Evolutionary conservation across 148 eudicot species (phyloP), one percentile per base, ranked within the genome.

Genomic region (Selenicereus undatus): DNA sequence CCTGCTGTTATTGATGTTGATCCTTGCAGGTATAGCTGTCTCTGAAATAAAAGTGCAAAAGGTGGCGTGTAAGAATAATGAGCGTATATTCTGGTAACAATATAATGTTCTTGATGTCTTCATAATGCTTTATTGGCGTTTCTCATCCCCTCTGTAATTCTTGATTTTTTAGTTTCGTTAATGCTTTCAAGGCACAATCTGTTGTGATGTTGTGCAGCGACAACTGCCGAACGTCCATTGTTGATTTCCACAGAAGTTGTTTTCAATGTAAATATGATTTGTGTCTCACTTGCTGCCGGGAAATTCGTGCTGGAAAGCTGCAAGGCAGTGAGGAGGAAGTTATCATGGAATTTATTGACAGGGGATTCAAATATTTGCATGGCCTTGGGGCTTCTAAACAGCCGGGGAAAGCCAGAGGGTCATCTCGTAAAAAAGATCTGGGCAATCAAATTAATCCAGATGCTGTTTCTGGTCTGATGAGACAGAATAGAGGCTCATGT

Each of bases 241-340:
- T 77, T 80, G 93, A 91, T 79, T 84, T 81, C 58, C 86, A 76
- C 68, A 78, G 95, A 82, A 89, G 86, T 80, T 91, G 95, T 54
- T 81, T 89, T 2, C 36, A 64, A 22, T 86, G 92, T 76, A 39
- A 70, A 48, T 87, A 89, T 81, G 90, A 91, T 76, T 82, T 90
- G 17, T 91, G 95, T 78, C 88, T 90, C 75, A 72, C 52, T 48
- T 91, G 93, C 84, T 91, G 93, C 81, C 82, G 82, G 35, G 93
- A 92, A 85, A 69, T 90, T 21, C 91, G 92, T 51, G 82, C 77
- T 74, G 88, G 91, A 32, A 39, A 82, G 39, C 82, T 87, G 3
- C 89, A 76, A 71, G 83, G 88, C 68, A 74, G 85, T 45, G 86
- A 80, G 76, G 82, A 79, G 48, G 89, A 79, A 79, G 81, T 86